phyloP scores from a whole-genome alignment of 2,329 filamentous ascomycete genomes.

The Aquanectria penicillioides region DNA sequence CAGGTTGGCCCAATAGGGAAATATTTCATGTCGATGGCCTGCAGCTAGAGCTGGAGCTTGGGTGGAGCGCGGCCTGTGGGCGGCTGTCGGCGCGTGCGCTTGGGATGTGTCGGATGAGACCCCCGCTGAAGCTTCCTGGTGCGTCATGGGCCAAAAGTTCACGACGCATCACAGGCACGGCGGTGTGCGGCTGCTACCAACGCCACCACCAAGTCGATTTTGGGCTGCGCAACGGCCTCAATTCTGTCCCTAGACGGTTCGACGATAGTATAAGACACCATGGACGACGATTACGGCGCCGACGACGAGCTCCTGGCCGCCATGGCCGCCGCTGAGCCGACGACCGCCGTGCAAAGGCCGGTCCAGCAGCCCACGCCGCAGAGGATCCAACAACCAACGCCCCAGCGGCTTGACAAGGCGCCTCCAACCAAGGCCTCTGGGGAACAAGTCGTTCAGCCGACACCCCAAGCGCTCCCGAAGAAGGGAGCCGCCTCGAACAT shows the following conservation, averaged over 20 bases:
- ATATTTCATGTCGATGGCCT: not conserved
- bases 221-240: not conserved
- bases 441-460: slow-evolving; percentile 82
- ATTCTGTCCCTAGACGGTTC: too few species aligned
- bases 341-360: slow-evolving; percentile 36
- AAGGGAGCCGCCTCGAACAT: slow-evolving; percentile 71
- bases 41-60: not conserved
- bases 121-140: slow-evolving; percentile 1
- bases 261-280: too few species aligned
- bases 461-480: slow-evolving; percentile 82
- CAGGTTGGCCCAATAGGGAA: not conserved
- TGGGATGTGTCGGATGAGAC: not conserved
- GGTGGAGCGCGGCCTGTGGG: not conserved
- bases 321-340: slow-evolving; percentile 60
- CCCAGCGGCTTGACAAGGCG: slow-evolving; percentile 65
- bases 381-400: slow-evolving; percentile 58
- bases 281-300: slow-evolving; percentile 67
- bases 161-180: not conserved
- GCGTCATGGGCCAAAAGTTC: slow-evolving; percentile 12
- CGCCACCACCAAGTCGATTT: not conserved
- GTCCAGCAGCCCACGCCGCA: slow-evolving; percentile 55
- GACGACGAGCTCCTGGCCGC: slow-evolving; percentile 67
- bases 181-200: not conserved
- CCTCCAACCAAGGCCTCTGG: slow-evolving; percentile 52
- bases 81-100: not conserved